Evolutionary conservation across 768 basidiomycete genomes (phyloP).

Genomic region (Termitomyces sp.): DNA sequence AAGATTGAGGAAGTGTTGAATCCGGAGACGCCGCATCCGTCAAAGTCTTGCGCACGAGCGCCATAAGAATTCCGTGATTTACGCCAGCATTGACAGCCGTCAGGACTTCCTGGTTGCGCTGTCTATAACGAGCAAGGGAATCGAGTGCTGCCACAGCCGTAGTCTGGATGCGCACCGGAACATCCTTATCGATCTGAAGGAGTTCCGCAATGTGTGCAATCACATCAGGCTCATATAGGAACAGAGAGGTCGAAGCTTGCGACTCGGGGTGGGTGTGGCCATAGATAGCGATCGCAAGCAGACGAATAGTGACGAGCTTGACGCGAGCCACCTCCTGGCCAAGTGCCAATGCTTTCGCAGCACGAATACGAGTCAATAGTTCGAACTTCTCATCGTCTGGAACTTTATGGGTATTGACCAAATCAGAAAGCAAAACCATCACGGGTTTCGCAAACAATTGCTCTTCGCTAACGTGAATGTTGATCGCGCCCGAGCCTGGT

Average conservation of each 20-base stretch:
- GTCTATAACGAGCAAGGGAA: constrained; percentile 79
- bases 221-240: constrained; percentile 93
- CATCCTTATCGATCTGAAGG: constrained; percentile 69
- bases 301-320: constrained; percentile 74
- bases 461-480: constrained; percentile 56
- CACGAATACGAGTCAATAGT: constrained; percentile 78
- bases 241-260: constrained; percentile 73
- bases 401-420: constrained; percentile 58
- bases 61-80: constrained; percentile 93
- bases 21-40: constrained; percentile 62
- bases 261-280: constrained; percentile 81
- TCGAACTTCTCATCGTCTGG: constrained; percentile 86
- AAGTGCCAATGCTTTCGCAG: constrained; percentile 61
- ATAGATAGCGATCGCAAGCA: constrained; percentile 87
- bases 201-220: constrained; percentile 86
- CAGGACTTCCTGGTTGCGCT: constrained; percentile 80
- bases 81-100: constrained; percentile 92
- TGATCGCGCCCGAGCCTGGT: constrained; percentile 44
- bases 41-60: constrained; percentile 77
- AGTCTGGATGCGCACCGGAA: constrained; percentile 71
- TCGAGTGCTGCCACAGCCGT: constrained; percentile 89
- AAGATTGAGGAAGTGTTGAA: constrained; percentile 63
- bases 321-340: constrained; percentile 59
- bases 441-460: constrained; percentile 53
- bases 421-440: constrained; percentile 75